Conservation (phyloP, 2,329 filamentous ascomycete species). For the Cercospora sesami region DNA sequence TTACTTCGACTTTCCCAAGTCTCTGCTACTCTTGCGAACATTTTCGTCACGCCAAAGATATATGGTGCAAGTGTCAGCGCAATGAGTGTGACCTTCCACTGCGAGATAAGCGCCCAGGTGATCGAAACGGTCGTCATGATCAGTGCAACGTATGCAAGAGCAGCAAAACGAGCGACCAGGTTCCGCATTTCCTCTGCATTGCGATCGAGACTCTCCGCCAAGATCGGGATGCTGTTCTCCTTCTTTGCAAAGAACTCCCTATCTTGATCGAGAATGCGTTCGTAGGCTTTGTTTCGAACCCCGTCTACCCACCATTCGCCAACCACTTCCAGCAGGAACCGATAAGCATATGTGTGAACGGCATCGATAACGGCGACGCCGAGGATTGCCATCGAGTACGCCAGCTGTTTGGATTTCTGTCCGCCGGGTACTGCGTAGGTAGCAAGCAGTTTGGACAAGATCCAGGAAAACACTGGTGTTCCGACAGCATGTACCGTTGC, state of each 20-base stretch:
- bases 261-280: constrained; percentile 71
- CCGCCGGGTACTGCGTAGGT: constrained; percentile 63
- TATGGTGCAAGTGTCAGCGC: constrained; percentile 68
- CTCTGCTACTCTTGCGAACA: constrained; percentile 64
- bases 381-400: constrained; percentile 70
- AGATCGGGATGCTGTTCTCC: constrained; percentile 61
- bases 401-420: constrained; percentile 49
- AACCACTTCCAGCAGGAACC: constrained; percentile 69
- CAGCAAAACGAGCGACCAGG: constrained; percentile 74
- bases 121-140: constrained; percentile 69
- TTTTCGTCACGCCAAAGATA: constrained; percentile 64
- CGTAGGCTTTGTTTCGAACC: constrained; percentile 67
- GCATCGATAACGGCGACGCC: constrained; percentile 68
- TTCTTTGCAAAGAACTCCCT: constrained; percentile 74
- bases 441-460: constrained; percentile 70
- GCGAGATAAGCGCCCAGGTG: constrained; percentile 70
- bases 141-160: constrained; percentile 65
- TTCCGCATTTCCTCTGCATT: constrained; percentile 87
- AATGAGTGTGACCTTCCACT: constrained; percentile 80
- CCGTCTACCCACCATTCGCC: constrained; percentile 76
- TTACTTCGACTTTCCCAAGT: constrained; percentile 73
- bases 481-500: constrained; percentile 65
- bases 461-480: constrained; percentile 73
- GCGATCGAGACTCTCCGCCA: constrained; percentile 73
- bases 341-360: constrained; percentile 62